Base-by-base conservation (phyloP, 371 early-diverging fungal genomes). In the Rhizopus arrhizus region DNA sequence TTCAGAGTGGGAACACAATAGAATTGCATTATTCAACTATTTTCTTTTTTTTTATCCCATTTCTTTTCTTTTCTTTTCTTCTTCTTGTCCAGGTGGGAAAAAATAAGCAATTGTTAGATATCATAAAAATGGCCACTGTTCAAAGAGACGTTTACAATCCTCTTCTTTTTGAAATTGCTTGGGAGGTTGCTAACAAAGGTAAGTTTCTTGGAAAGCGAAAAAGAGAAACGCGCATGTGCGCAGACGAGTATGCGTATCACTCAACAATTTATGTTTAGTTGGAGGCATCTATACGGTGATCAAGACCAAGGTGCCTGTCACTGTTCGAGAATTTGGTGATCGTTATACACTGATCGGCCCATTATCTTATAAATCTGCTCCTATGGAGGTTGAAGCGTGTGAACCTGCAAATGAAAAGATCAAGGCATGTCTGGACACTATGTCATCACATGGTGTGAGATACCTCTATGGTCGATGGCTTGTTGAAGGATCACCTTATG, bases 121-220 rank as follows among this genome's bases (percentile, higher is more conserved):
- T 13, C 12, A n/a, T 9, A 36, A 36, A 3, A 34, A 65, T 62
- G 63, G 31, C 56, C n/a, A 45, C 60, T 16, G 51, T 55, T 32
- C 64, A 68, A 57, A 61, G 61, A 61, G 69, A 68, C 51, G 64
- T 64, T 22, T 68, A 64, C 40, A 68, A 68, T 36, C 64, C 64
- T 54, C 72, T 91, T 35, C 80, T 95, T 35, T 95, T 95, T 56
- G 95, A 95, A 70, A 82, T 90, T 60, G 93, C 95, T 11, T 95
- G 95, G 95, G 95, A 95, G 76, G 95, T 95, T 6, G 95, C 94
- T 59, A 96, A 96, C 84, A 95, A 95, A 77, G 94, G 92, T 90
- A 81, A 50, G 22, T 22, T 22, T 2, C 22, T 22, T 63, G 66
- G 28, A 40, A 38, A 46, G n/a, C 52, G 28, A 46, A 38, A 35